Conservation (phyloP, 106 monocot genomes). For the Xerophyta viscosa region DNA sequence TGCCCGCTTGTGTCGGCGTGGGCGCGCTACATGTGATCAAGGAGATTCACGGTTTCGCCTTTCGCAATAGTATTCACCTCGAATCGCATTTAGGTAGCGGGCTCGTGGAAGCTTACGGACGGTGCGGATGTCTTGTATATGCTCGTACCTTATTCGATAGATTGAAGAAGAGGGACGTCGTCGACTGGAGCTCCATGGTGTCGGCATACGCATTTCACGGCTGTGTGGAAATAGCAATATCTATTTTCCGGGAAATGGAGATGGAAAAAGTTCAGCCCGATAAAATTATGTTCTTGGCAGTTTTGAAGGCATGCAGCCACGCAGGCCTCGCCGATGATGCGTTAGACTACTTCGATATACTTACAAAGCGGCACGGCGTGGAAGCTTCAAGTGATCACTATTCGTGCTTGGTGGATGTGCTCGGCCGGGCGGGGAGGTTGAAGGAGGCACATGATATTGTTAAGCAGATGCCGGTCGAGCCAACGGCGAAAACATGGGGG, state of each 20-base stretch:
- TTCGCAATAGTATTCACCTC: slow-evolving; percentile 11
- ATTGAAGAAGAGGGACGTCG: slow-evolving; percentile 46
- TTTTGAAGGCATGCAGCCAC: slow-evolving; percentile 78
- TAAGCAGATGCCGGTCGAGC: slow-evolving; percentile 45
- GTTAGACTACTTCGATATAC: slow-evolving; percentile 37
- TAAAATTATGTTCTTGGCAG: slow-evolving; percentile 45
- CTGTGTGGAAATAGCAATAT: slow-evolving; percentile 30
- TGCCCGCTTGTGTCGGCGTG: slow-evolving; percentile 25
- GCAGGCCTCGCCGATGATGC: slow-evolving; percentile 57
- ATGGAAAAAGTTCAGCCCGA: slow-evolving; percentile 33
- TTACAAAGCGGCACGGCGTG: slow-evolving; percentile 27
- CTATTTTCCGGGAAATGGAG: slow-evolving; percentile 38
- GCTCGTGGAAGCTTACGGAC: slow-evolving; percentile 64
- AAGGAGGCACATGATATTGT: slow-evolving; percentile 46
- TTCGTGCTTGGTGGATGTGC: slow-evolving; percentile 74
- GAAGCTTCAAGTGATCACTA: slow-evolving; percentile 50
- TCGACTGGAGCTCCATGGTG: slow-evolving; percentile 70
- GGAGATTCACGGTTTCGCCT: slow-evolving; percentile 57
- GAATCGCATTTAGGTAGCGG: slow-evolving; percentile 40
- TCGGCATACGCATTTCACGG: slow-evolving; percentile 70
- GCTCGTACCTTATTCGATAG: slow-evolving; percentile 33
- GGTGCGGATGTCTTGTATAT: slow-evolving; percentile 37
- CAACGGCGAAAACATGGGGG: slow-evolving; percentile 66
- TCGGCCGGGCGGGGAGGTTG: slow-evolving; percentile 68
- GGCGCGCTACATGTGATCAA: slow-evolving; percentile 34